Evolutionary conservation across 768 basidiomycete genomes (phyloP), one percentile per base, ranked within the genome.

Genomic region (Termitomyces sp.): DNA sequence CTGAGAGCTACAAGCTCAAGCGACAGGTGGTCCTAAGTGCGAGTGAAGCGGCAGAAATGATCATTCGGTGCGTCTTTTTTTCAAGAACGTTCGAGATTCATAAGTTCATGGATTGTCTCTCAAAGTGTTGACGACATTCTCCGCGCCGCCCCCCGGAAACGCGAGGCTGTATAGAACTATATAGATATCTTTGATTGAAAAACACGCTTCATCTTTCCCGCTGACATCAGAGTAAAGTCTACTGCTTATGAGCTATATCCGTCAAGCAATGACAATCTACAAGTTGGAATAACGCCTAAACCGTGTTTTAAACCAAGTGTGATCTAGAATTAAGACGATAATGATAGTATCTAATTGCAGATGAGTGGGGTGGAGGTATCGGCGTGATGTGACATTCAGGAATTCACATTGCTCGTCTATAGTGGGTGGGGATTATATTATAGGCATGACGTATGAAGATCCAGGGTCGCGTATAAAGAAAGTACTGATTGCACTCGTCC

Each of bases 11-110:
- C 75, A 98, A 98, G 77, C 78, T 99, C 61, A 99, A 99, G 76
- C 79, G 88, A 40, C 95, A 98, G 72, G 95, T 98, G 1, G 88
- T 99, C 3, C 73, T 91, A 46, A 96, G 93, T 66, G 95, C 97
- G 1, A 92, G 86, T 56, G 97, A 99, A 69, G 97, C 95, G 17
- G 89, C 93, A 2, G 97, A 98, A 78, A 98, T 98, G 96, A 98
- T 99, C 63, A 82, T 99, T 61, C 83, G 96, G 89, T 90, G 73
- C 27, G 83, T 70, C 16, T 9, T 37, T 48, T n/a, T 49, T 19
- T 48, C 39, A 1, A 27, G 21, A 41, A 55, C 43, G 9, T 59
- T 10, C 3, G 9, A 5, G 6, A 1, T 58, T 23, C 5, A 3
- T 25, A 21, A 8, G 39, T 51, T 47, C 10, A 49, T 52, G 5